Evolutionary conservation across 2,329 filamentous ascomycete species (phyloP), one percentile per base, ranked within the genome.

Genomic region (Corinectria fuckeliana): DNA sequence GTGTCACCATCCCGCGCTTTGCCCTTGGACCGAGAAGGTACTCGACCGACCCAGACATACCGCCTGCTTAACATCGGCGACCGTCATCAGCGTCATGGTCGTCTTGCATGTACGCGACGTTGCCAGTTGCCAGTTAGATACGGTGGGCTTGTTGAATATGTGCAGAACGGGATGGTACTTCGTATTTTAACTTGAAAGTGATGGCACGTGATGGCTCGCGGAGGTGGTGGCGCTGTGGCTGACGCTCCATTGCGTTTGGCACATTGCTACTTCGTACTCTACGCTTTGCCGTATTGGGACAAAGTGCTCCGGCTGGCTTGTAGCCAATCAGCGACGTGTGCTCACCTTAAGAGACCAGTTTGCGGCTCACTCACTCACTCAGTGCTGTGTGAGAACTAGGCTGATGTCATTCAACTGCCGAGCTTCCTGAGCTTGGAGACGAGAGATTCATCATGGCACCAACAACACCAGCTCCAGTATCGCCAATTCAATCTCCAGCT

Each of bases 321-420:
- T 4, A 28, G 28, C 63, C 59, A 64, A 57, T 58, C 26, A 53
- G 34, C 34, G 21, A 10, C 6, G 6, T 38, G 32, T 56, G 44
- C 38, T 58, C 61, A 54, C 28, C 53, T 21, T 42, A 56, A 60
- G 44, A 56, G 56, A 62, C 60, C 56, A 62, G n/a, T 28, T 50
- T 36, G 38, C 23, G 50, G 18, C 38, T 56, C n/a, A n/a, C 21
- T 21, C 23, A 36, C 32, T 44, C 34, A 16, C 50, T 48, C 25
- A 21, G 30, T 34, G 30, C n/a, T 16, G 30, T 34, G 14, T 14
- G 13, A 32, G 30, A 45, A 14, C 21, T 16, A 28, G 18, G 7
- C 21, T 39, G n/a, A 16, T 21, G 34, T 30, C 20, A 50, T 38
- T 21, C 34, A 50, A 53, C 50, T 30, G 30, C 20, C 38, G 26